A percentile compares a stretch with the other conserved stretches of the same genome.
Evolutionary conservation across 108 stramenopile genomes (phyloP).

Genomic region (Nitzschia inconspicua): DNA sequence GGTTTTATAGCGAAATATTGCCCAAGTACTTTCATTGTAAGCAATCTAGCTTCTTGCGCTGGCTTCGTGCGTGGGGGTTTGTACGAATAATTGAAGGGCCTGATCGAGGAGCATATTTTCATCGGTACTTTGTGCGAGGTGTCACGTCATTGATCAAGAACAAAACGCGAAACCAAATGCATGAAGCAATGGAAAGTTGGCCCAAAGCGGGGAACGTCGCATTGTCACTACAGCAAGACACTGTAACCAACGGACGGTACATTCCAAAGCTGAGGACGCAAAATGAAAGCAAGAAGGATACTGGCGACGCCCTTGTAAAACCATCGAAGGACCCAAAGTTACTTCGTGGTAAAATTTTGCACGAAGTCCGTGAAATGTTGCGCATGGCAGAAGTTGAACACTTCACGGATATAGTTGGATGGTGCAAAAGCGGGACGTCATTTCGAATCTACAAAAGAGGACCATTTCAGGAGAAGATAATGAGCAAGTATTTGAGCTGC

Average conservation of each 20-base stretch:
- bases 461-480: constrained; percentile 10
- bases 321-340: constrained; percentile 25
- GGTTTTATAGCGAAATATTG: constrained; percentile 52
- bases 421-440: constrained; percentile 29
- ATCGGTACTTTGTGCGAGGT: constrained; percentile 37
- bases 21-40: constrained; percentile 34
- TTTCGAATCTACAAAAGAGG: constrained; percentile 35
- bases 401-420: constrained; percentile 22
- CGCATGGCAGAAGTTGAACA: constrained; percentile 50
- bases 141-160: constrained; percentile 11
- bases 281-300: too few species aligned
- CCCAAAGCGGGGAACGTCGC: constrained; percentile 10
- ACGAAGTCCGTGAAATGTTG: constrained; percentile 43
- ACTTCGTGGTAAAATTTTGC: constrained; percentile 24
- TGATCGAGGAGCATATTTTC: constrained; percentile 39
- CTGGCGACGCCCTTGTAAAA: too few species aligned
- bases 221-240: too few species aligned
- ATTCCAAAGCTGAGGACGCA: too few species aligned
- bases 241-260: too few species aligned
- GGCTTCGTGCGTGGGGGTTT: constrained; percentile 76
- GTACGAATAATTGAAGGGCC: constrained; percentile 38
- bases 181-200: constrained; percentile 21
- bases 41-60: constrained; percentile 34
- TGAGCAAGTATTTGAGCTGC: constrained; percentile 20
- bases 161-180: constrained; percentile 20